Evolutionary conservation across 2,329 filamentous ascomycete genomes (phyloP).

Genomic region (Penicillium rolfsii): DNA sequence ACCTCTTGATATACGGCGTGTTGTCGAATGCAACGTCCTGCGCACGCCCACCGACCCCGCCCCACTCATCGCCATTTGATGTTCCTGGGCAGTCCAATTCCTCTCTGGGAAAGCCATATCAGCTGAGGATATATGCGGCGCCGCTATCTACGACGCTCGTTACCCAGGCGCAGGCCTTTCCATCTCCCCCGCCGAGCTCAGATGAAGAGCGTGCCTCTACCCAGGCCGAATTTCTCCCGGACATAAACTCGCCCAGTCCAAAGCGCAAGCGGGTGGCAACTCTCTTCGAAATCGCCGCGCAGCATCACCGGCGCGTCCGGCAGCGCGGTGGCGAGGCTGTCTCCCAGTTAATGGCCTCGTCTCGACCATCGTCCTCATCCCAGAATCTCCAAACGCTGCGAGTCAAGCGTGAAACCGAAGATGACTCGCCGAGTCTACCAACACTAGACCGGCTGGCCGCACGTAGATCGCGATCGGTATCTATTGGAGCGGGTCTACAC

Average conservation of each 20-base stretch:
- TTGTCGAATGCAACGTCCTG: conserved; percentile 36
- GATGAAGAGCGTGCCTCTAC: conserved; percentile 19
- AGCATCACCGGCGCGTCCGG: conserved; percentile 46
- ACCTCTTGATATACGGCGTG: conserved; percentile 46
- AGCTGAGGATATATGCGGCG: conserved; percentile 43
- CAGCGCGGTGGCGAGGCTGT: conserved; percentile 46
- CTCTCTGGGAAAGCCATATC: conserved; percentile 24
- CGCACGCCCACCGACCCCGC: conserved; percentile 41
- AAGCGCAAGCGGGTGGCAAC: conserved; percentile 50
- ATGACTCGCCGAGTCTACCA: conserved; percentile 29
- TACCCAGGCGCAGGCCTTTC: conserved; percentile 38
- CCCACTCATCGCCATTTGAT: conserved; percentile 38
- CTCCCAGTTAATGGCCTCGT: conserved; percentile 45
- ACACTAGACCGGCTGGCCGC: conserved; percentile 35
- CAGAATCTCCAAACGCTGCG: conserved; percentile 37
- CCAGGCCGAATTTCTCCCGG: conserved; percentile 43
- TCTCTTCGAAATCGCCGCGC: conserved; percentile 46
- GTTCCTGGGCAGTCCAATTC: conserved; percentile 16
- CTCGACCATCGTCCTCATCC: conserved; percentile 33
- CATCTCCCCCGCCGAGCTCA: conserved; percentile 37
- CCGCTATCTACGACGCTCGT: conserved; percentile 42
- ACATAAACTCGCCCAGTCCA: conserved; percentile 44
- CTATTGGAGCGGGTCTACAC: conserved; percentile 34
- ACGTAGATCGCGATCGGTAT: conserved; percentile 40
- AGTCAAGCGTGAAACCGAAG: conserved; percentile 44